Conservation (phyloP, 2,329 filamentous ascomycete species). For the Thielaviopsis cerberus region DNA sequence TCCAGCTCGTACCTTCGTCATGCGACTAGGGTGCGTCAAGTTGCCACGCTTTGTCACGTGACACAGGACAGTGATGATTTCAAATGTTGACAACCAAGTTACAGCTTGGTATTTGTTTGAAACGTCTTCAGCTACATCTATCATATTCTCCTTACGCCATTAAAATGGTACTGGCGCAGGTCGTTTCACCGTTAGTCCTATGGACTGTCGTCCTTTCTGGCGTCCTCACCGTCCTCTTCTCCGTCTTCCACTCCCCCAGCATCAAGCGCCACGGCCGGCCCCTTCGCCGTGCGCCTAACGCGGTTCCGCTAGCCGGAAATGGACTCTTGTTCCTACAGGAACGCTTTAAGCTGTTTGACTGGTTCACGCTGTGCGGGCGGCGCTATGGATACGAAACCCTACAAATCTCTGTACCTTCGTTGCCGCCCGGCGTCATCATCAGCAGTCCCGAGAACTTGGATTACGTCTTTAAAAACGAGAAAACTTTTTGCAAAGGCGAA, state of each 20-base stretch:
- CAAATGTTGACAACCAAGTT: neutral
- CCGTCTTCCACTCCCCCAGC: constrained; percentile 28
- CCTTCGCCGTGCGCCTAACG: constrained; percentile 22
- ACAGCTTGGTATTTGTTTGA: neutral
- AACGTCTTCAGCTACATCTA: neutral
- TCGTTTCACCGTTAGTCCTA: neutral
- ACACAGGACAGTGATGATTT: too few relatives aligned
- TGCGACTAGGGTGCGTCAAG: neutral
- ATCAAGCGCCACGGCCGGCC: constrained; percentile 16
- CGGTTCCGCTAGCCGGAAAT: constrained; percentile 39
- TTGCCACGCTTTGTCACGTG: neutral
- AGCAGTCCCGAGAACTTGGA: constrained; percentile 43
- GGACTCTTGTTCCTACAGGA: constrained; percentile 42
- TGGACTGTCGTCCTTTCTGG: constrained; percentile 4
- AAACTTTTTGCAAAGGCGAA: constrained; percentile 39
- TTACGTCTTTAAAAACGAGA: constrained; percentile 42
- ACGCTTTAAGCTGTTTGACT: constrained; percentile 40
- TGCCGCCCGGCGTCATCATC: constrained; percentile 45
- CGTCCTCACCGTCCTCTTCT: constrained; percentile 29
- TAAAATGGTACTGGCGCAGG: neutral
- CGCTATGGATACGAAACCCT: constrained; percentile 41
- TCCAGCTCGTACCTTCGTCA: too few relatives aligned
- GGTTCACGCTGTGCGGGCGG: constrained; percentile 41
- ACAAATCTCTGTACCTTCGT: constrained; percentile 40
- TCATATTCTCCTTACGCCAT: neutral